Evolutionary conservation across 768 basidiomycete species (phyloP), one percentile per base, ranked within the genome.

Genomic region (Rhodosporidiobolus sp.): DNA sequence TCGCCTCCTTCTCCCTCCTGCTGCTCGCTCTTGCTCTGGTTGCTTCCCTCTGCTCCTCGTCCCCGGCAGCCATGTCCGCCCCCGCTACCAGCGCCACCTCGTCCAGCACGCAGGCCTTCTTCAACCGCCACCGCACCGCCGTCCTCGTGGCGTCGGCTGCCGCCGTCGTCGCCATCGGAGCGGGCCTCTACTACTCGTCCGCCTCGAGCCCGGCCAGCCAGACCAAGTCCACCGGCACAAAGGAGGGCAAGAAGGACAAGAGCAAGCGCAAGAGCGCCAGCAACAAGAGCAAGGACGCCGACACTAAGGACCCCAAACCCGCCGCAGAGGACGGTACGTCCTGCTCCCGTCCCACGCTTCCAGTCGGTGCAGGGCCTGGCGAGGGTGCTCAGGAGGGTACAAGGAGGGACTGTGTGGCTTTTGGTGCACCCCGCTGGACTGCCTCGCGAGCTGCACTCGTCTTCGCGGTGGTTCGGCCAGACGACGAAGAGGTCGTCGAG

Each of bases 131-230:
- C 50, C 70, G 70, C 28, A 65, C 61, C 3, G 65, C 65, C n/a
- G 45, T 72, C 75, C 87, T 90, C 7, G 85, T 90, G 4, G 89
- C 88, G 0, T 89, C 88, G 0, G 89, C 88, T 26, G 78, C 80
- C 50, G 81, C 88, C 75, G 90, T 88, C 53, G 87, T 87, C 38
- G 88, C 89, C 57, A 89, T 89, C 38, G 88, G 86, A 49, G 90
- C 88, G 43, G 93, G 91, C 81, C 89, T 89, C 82, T 72, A 82
- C 64, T 82, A 83, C 78, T 66, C 78, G n/a, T n/a, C n/a, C n/a
- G n/a, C n/a, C 35, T 69, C 46, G 52, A 64, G 63, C 79, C 24
- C 78, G 78, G 52, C 62, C 45, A 38, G 49, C 20, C 55, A 56
- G 52, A 68, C 55, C 57, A 56, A 70, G 65, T 84, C 86, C 79